Conservation (phyloP, 257 asterid species). For the Handroanthus guayacan region DNA sequence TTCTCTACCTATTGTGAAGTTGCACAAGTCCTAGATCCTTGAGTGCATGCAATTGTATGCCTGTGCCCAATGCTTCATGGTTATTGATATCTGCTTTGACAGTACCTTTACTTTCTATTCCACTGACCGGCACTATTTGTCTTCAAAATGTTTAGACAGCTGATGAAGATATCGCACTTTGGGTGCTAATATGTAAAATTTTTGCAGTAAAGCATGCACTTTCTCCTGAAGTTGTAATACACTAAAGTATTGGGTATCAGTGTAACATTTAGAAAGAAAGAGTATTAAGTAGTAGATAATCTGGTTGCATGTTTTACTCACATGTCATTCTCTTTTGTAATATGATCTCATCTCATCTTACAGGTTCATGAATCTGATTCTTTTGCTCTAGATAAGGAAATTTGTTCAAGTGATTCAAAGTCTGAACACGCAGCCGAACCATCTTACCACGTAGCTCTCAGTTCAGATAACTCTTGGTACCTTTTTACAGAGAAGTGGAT, state of each 20-base stretch:
- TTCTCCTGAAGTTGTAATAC: neutral
- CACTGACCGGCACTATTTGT: constrained; percentile 23
- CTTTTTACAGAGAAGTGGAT: constrained; percentile 99
- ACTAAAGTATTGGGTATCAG: constrained; percentile 19
- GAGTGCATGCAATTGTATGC: constrained; percentile 16
- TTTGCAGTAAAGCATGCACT: neutral
- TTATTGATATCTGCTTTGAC: neutral
- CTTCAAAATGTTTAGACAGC: constrained; percentile 23
- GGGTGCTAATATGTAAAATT: constrained; percentile 17
- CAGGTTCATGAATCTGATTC: constrained; percentile 75
- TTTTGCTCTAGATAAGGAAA: constrained; percentile 59
- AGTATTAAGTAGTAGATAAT: constrained; percentile 21
- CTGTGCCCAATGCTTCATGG: neutral
- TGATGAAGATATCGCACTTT: constrained; percentile 15
- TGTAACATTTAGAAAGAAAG: constrained; percentile 25
- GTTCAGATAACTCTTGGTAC: constrained; percentile 99
- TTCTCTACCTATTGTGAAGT: constrained; percentile 11
- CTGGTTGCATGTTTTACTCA: constrained; percentile 32
- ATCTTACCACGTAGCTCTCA: constrained; percentile 89
- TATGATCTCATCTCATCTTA: constrained; percentile 31
- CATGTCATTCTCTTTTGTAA: constrained; percentile 32
- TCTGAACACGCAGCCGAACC: constrained; percentile 53
- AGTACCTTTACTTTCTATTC: neutral
- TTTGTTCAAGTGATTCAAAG: constrained; percentile 40
- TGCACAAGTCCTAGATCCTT: constrained; percentile 8